These are phyloP conservation scores for Peniophora sp. DNA, from an alignment of 1,284 basidiomycete species.

Conservation along the genomic window DNA sequence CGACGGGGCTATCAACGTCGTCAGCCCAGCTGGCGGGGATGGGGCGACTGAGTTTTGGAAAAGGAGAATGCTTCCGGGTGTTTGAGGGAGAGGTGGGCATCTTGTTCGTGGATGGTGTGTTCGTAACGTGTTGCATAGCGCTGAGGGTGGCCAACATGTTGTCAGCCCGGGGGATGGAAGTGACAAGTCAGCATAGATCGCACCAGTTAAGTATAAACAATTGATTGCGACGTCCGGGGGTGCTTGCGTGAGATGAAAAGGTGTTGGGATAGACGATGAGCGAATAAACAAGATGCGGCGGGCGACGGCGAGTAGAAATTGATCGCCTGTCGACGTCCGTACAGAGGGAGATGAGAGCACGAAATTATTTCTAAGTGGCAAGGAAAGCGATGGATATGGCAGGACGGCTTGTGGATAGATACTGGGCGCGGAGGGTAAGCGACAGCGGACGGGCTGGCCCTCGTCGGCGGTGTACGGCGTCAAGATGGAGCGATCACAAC, in stretches of 20 bases:
- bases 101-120: constrained; percentile 30
- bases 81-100: constrained; percentile 25
- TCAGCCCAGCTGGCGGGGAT: constrained; percentile 7
- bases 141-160: constrained; percentile 17
- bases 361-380: not conserved
- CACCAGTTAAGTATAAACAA: constrained; percentile 58
- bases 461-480: not conserved
- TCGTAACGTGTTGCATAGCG: constrained; percentile 39
- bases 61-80: not conserved
- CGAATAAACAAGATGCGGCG: constrained; percentile 39
- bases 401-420: not conserved
- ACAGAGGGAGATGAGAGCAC: not conserved
- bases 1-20: constrained; percentile 19
- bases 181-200: constrained; percentile 17
- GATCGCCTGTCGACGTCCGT: not conserved
- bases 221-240: constrained; percentile 33
- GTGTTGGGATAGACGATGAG: constrained; percentile 32
- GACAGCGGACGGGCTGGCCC: not conserved
- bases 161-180: not conserved
- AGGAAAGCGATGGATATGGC: not conserved
- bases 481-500: constrained; percentile 46
- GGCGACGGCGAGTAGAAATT: constrained; percentile 19
- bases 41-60: constrained; percentile 8
- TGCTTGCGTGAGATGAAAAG: constrained; percentile 43
- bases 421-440: not conserved